Evolutionary conservation across 1,284 basidiomycete genomes (phyloP).

Genomic region (Cryptococcus sp.): DNA sequence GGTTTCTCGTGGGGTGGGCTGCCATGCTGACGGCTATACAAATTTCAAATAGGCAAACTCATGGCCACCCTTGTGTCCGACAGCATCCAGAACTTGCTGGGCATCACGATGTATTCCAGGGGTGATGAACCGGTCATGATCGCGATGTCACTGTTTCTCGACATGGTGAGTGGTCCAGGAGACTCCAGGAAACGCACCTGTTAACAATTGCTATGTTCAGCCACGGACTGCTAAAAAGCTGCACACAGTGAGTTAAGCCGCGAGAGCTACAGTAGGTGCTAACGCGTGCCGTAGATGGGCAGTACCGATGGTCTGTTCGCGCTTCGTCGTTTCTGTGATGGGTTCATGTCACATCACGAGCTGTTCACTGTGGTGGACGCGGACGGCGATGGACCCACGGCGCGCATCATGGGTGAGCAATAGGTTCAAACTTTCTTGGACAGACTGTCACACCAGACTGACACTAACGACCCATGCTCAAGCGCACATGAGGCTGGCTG

Average conservation of each 20-base stretch:
- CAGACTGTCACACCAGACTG: neutral
- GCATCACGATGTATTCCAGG: too few species aligned
- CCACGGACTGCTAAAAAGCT: slow-evolving; percentile 1
- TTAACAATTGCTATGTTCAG: neutral
- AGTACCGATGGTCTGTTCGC: slow-evolving; percentile 10
- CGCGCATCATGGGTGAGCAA: slow-evolving; percentile 28
- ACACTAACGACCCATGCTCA: neutral
- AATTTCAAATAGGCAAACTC: too few species aligned
- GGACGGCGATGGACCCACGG: slow-evolving; percentile 19
- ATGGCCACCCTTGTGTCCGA: too few species aligned
- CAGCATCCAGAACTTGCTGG: too few species aligned
- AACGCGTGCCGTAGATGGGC: slow-evolving; percentile 1
- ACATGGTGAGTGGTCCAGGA: too few species aligned
- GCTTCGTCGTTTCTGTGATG: slow-evolving; percentile 35
- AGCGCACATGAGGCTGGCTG: neutral
- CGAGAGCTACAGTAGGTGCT: too few species aligned
- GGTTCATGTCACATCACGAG: slow-evolving; percentile 50
- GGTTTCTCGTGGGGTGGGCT: too few species aligned
- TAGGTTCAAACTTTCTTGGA: neutral
- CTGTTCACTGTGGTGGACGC: slow-evolving; percentile 74
- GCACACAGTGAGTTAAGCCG: slow-evolving; percentile 5
- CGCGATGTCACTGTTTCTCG: too few species aligned
- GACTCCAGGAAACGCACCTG: too few species aligned
- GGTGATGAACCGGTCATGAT: too few species aligned
- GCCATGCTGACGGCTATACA: too few species aligned